Conservation (phyloP, 164 flowering plant genomes). For the Liquidambar formosana region DNA sequence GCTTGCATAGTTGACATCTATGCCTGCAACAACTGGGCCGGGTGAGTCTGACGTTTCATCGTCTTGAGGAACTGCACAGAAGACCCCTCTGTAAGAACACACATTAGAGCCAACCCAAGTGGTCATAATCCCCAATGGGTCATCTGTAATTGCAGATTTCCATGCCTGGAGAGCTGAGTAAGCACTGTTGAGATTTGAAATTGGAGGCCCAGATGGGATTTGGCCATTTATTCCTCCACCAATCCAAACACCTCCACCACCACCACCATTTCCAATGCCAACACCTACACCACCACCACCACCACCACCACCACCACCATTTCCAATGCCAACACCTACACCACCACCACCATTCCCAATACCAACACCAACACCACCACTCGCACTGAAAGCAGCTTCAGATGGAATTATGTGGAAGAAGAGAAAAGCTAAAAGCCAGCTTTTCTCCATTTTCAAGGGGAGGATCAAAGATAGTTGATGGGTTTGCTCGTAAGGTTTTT, state of each 20-base stretch:
- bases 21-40: slow-evolving; percentile 48
- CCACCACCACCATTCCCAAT: slow-evolving; percentile 27
- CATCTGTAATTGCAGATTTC: slow-evolving; percentile 83
- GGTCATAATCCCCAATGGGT: slow-evolving; percentile 55
- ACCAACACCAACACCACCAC: slow-evolving; percentile 29
- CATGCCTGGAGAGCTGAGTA: slow-evolving; percentile 86
- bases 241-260: slow-evolving; percentile 52
- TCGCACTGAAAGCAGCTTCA: slow-evolving; percentile 37
- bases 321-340: slow-evolving; percentile 15
- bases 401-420: slow-evolving; percentile 21
- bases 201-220: slow-evolving; percentile 30
- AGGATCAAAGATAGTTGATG: background rate
- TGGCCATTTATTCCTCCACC: slow-evolving; percentile 41
- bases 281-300: slow-evolving; percentile 25
- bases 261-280: slow-evolving; percentile 27
- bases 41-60: slow-evolving; percentile 20
- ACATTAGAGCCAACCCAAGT: slow-evolving; percentile 85
- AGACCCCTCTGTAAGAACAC: slow-evolving; percentile 82
- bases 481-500: no score
- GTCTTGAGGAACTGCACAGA: slow-evolving; percentile 49
- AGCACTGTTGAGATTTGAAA: slow-evolving; percentile 39
- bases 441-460: slow-evolving; percentile 23
- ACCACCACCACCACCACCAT: slow-evolving; percentile 31
- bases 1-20: slow-evolving; percentile 85
- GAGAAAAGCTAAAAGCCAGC: slow-evolving; percentile 24